phyloP scores from a whole-genome alignment of 768 basidiomycete genomes.

The Galerina marginata region DNA sequence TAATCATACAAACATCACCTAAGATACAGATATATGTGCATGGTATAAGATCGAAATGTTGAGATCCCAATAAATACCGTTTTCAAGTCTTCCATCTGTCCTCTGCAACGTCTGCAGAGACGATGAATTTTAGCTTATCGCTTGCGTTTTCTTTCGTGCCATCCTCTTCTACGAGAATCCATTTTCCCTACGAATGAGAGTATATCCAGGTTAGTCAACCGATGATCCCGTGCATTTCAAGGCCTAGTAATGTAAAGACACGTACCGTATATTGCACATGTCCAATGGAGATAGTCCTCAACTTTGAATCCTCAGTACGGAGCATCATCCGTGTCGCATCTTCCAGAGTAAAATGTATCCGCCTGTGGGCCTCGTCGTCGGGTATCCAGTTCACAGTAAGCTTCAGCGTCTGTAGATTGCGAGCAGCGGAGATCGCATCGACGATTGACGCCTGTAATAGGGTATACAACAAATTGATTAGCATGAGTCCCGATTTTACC shows the following conservation, averaged over 20 bases:
- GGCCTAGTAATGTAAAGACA: background rate
- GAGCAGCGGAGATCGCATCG: slow-evolving; percentile 50
- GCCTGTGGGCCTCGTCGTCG: slow-evolving; percentile 6
- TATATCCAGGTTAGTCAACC: background rate
- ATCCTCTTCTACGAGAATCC: slow-evolving; percentile 39
- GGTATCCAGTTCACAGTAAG: slow-evolving; percentile 59
- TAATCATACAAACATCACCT: too few relatives aligned
- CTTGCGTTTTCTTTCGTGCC: slow-evolving; percentile 2
- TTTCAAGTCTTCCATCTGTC: slow-evolving; percentile 44
- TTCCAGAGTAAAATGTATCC: slow-evolving; percentile 39
- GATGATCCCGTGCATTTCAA: background rate
- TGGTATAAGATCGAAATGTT: too few relatives aligned
- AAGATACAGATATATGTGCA: too few relatives aligned
- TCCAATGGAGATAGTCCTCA: slow-evolving; percentile 57
- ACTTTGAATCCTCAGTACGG: slow-evolving; percentile 44
- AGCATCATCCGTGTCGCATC: slow-evolving; percentile 61
- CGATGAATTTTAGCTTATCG: slow-evolving; percentile 39
- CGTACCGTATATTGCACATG: slow-evolving; percentile 51
- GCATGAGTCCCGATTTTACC: background rate
- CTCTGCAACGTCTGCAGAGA: slow-evolving; percentile 39
- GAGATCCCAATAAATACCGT: background rate
- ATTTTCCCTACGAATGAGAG: slow-evolving; percentile 27
- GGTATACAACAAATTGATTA: background rate
- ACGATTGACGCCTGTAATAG: slow-evolving; percentile 48
- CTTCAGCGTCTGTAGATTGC: slow-evolving; percentile 52